These are phyloP conservation scores for Xylariaceae sp. DNA, from an alignment of 2,329 filamentous ascomycete species.

Conservation along the genomic window DNA sequence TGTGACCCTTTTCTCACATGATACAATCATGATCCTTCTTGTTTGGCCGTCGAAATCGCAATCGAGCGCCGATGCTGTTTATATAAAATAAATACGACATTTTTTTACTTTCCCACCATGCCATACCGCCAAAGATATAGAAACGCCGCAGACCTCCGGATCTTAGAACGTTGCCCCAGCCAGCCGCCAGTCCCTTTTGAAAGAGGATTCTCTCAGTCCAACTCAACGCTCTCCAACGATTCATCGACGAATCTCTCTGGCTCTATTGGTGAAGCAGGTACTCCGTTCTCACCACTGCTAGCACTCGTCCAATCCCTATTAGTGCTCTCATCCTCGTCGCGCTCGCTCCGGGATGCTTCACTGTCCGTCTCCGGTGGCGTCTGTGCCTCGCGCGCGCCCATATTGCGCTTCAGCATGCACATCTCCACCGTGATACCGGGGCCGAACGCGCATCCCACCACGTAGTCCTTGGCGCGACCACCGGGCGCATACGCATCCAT, in stretches of 20 bases:
- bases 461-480: conserved; percentile 48
- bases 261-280: conserved; percentile 6
- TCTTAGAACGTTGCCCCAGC: not conserved
- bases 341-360: conserved; percentile 41
- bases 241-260: conserved; percentile 20
- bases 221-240: conserved; percentile 24
- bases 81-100: not conserved
- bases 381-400: conserved; percentile 34
- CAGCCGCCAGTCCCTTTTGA: not conserved
- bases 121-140: not conserved
- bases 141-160: not conserved
- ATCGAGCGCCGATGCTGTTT: not conserved
- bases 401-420: conserved; percentile 55
- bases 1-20: not conserved
- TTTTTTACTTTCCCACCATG: too few relatives aligned
- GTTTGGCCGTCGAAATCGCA: not conserved
- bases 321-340: conserved; percentile 33
- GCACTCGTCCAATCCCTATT: conserved; percentile 27
- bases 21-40: not conserved
- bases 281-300: conserved; percentile 18
- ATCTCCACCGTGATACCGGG: conserved; percentile 65
- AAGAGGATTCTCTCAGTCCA: conserved; percentile 18
- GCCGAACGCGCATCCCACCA: conserved; percentile 65
- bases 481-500: conserved; percentile 53
- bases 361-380: conserved; percentile 53